Evolutionary conservation across 169 alveolate genomes (phyloP).

Genomic region (Eimeria brunetti): DNA sequence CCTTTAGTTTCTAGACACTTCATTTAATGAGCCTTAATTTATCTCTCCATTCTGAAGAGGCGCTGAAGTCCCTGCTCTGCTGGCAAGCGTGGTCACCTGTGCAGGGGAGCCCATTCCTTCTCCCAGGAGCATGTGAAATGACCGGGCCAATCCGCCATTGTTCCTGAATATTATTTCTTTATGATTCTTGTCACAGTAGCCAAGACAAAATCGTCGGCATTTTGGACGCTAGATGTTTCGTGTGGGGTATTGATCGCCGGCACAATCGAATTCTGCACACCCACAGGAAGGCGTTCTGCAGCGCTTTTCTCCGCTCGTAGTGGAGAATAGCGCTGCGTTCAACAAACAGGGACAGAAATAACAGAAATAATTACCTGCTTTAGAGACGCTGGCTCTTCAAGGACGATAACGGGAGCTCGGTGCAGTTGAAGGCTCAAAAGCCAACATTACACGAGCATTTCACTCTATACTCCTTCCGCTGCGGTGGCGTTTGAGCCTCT

Average conservation of each 20-base stretch:
- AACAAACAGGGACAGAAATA: background rate
- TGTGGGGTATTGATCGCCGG: background rate
- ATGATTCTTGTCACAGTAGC: background rate
- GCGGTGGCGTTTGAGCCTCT: background rate
- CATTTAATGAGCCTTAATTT: background rate
- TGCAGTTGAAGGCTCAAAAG: background rate
- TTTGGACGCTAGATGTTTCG: background rate
- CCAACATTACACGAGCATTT: background rate
- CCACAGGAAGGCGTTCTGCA: background rate
- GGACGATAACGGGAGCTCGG: background rate
- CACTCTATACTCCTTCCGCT: background rate
- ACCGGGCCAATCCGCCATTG: background rate
- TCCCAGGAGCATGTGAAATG: background rate
- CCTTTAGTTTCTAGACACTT: background rate
- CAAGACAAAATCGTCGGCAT: background rate
- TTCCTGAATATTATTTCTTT: background rate
- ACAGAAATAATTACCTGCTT: background rate
- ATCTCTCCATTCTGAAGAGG: background rate
- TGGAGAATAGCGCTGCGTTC: slow-evolving; percentile 1
- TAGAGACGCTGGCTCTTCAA: background rate
- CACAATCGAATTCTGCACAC: slow-evolving; percentile 23
- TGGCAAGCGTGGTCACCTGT: slow-evolving; percentile 14
- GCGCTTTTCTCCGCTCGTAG: background rate
- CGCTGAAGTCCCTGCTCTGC: background rate
- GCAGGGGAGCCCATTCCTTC: background rate